Evolutionary conservation across 306 rosid species (phyloP), one percentile per base, ranked within the genome.

Genomic region (Bauhinia variegata): DNA sequence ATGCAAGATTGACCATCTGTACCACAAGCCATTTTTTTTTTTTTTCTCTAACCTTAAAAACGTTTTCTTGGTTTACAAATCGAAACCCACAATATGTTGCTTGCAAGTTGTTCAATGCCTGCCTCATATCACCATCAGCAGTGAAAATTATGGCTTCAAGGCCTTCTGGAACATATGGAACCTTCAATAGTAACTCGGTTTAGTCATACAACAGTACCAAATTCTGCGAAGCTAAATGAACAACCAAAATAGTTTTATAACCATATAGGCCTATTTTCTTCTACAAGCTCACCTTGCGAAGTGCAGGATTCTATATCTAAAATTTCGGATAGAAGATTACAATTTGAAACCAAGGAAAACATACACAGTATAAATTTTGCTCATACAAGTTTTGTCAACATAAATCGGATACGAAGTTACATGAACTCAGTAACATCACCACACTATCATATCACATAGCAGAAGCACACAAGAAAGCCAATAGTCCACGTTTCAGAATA

Each of bases 121-220:
- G 98, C 85, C 98, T 89, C 97, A 93, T 93, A 72, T 89, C 98
- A 63, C 98, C 98, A 70, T 89, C 98, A 71, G 98, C 98, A 5
- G 98, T 93, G 81, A 93, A 93, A 79, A 93, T 93, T 74, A 93
- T 86, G 73, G 98, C 98, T 82, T 93, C 98, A 51, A 93, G 95
- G 72, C 97, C 98, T 82, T 89, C 98, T 44, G 95, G 98, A 60
- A 93, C 91, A 77, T 88, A 93, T 39, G 98, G 95, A 80, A 93
- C 98, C 98, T 93, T 73, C 81, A 83, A 67, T 41, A 60, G 43
- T 38, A 73, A 33, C 75, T 68, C 32, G 36, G 10, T 49, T 78
- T 51, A 74, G 61, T 57, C 60, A 79, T 53, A 33, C 48, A 63
- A 54, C 65, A 70, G 60, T 14, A 11, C 19, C 44, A 17, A 49